Conservation (phyloP, 2,329 filamentous ascomycete species). For the Diplodia mutila region DNA sequence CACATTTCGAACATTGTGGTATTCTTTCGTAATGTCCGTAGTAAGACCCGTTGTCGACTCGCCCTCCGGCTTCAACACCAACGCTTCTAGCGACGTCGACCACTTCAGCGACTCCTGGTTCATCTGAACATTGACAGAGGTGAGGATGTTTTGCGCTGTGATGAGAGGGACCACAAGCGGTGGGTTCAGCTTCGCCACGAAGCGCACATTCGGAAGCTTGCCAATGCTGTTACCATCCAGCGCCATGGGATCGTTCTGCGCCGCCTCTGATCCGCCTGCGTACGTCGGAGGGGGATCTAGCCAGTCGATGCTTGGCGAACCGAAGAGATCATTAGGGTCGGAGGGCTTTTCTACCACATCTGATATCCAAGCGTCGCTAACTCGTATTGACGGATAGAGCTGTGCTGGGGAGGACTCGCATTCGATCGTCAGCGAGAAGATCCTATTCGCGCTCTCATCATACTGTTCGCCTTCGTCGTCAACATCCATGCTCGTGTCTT, state of each 20-base stretch:
- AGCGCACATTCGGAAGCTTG: slow-evolving; percentile 71
- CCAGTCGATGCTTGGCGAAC: slow-evolving; percentile 65
- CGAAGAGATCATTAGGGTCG: slow-evolving; percentile 48
- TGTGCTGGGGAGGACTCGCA: slow-evolving; percentile 57
- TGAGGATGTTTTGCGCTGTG: slow-evolving; percentile 66
- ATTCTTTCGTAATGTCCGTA: slow-evolving; percentile 50
- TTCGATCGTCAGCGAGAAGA: slow-evolving; percentile 71
- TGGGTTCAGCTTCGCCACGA: slow-evolving; percentile 74
- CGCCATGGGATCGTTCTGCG: slow-evolving; percentile 57
- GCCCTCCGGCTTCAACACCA: slow-evolving; percentile 58
- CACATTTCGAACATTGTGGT: slow-evolving; percentile 56
- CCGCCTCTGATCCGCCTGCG: slow-evolving; percentile 28
- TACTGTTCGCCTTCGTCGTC: slow-evolving; percentile 45
- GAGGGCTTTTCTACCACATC: slow-evolving; percentile 59
- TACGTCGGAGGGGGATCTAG: slow-evolving; percentile 70
- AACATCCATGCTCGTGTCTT: slow-evolving; percentile 37
- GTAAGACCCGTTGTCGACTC: slow-evolving; percentile 56
- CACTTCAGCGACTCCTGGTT: slow-evolving; percentile 56
- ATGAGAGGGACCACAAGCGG: slow-evolving; percentile 70
- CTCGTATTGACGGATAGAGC: slow-evolving; percentile 64
- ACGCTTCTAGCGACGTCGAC: slow-evolving; percentile 50
- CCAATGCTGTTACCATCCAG: slow-evolving; percentile 49
- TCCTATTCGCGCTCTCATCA: slow-evolving; percentile 46
- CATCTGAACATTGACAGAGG: slow-evolving; percentile 61
- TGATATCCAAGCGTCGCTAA: slow-evolving; percentile 76